phyloP scores from a whole-genome alignment of 2,329 filamentous ascomycete genomes.

The Huntiella bhutanensis region DNA sequence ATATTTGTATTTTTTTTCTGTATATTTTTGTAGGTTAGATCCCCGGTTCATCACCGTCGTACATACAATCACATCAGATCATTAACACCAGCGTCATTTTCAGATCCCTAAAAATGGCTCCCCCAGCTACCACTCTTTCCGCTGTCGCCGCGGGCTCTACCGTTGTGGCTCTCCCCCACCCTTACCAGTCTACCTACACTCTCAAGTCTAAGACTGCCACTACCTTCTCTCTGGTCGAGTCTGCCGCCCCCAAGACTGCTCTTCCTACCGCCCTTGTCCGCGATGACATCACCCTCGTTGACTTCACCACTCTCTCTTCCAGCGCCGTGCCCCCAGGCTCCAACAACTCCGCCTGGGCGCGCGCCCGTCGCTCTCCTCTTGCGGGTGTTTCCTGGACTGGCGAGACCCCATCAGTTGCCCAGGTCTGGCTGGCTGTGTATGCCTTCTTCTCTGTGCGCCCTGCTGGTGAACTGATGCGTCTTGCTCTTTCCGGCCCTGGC shows the following conservation, averaged over 20 bases:
- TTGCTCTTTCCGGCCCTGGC: constrained; percentile 24
- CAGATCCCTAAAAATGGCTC: constrained; percentile 1
- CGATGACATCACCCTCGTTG: constrained; percentile 23
- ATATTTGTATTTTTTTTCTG: not conserved
- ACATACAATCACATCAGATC: too few relatives aligned
- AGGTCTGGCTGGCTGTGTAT: constrained; percentile 35
- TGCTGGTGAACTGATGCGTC: constrained; percentile 28
- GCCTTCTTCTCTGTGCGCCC: constrained; percentile 32
- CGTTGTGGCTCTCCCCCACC: constrained; percentile 30
- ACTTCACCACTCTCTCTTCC: constrained; percentile 28
- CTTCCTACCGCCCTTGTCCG: constrained; percentile 18
- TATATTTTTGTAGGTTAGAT: not conserved
- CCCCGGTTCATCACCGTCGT: too few relatives aligned
- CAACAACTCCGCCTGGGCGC: constrained; percentile 37
- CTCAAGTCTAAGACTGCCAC: constrained; percentile 18
- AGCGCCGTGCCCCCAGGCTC: constrained; percentile 29
- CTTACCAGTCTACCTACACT: constrained; percentile 28
- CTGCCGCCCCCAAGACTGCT: constrained; percentile 14
- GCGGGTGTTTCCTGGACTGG: constrained; percentile 27
- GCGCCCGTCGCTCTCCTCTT: constrained; percentile 33
- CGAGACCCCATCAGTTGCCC: constrained; percentile 25
- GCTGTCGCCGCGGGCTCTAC: constrained; percentile 19
- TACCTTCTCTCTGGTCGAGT: constrained; percentile 21
- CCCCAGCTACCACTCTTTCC: constrained; percentile 6
- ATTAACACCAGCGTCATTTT: too few relatives aligned